These are phyloP conservation scores for Zarea fungicola DNA, from an alignment of 2,329 filamentous ascomycete genomes.

Conservation along the genomic window DNA sequence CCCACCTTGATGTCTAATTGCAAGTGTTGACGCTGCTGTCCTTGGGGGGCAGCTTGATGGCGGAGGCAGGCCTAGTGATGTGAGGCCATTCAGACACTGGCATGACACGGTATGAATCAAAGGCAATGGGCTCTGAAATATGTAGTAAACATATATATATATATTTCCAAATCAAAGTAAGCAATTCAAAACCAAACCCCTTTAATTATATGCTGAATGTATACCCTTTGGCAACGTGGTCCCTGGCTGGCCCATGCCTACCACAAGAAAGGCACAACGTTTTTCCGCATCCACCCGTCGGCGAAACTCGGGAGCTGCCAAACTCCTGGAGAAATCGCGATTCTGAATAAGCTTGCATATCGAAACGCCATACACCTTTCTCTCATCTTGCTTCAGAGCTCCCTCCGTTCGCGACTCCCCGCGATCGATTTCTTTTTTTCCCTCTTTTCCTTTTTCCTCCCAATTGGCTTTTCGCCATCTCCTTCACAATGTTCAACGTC, in stretches of 20 bases:
- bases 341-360: constrained; percentile 9
- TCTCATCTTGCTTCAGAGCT: constrained; percentile 1
- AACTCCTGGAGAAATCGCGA: constrained; percentile 14
- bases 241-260: neutral
- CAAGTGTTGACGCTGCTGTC: no score
- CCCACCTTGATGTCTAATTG: no score
- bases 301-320: constrained; percentile 14
- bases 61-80: no score
- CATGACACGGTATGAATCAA: no score
- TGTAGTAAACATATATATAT: no score
- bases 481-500: constrained; percentile 76
- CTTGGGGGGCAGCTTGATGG: no score
- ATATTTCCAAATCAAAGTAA: no score
- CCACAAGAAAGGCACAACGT: constrained; percentile 10
- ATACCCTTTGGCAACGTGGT: neutral
- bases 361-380: constrained; percentile 2
- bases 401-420: constrained; percentile 5
- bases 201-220: neutral
- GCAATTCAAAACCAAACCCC: neutral
- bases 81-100: no score
- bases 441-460: constrained; percentile 10
- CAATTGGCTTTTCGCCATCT: constrained; percentile 15
- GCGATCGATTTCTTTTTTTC: constrained; percentile 15
- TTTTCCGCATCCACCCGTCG: constrained; percentile 14
- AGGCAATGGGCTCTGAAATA: no score